Evolutionary conservation across 495 filamentous ascomycete genomes (phyloP), one percentile per base, ranked within the genome.

Genomic region (Trichoderma gamsii): DNA sequence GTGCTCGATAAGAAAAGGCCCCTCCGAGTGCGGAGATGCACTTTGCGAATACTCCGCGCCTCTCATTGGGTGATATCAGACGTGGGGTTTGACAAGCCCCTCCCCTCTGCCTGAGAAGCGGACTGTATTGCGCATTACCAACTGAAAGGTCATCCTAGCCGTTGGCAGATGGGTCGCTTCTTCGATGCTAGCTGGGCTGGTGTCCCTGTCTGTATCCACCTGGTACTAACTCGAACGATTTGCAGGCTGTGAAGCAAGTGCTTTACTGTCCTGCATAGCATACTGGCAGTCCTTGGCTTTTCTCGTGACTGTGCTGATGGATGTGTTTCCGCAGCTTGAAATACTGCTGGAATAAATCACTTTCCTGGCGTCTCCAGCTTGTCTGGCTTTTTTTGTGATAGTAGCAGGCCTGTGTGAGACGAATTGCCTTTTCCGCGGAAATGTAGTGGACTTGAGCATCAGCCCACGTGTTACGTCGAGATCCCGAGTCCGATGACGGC

Each of bases 1-100:
- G 46, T n/a, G 16, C n/a, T 61, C 25, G 56, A 61, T 61, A 61
- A 18, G 23, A 32, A 32, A 7, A 23, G 25, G 25, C 56, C 11
- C 12, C 56, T 61, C 56, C 56, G 56, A 61, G 35, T 23, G 56
- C 56, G 56, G 56, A 61, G 56, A 61, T 61, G 56, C 56, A 27
- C 16, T 61, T 61, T 61, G 29, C 25, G 56, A 23, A 12, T 61
- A 61, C 29, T 61, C 25, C 25, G 23, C 16, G 56, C 12, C 27
- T 27, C 56, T 32, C 56, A 61, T 61, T 61, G 56, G 56, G 29
- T 32, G 56, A 23, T 32, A 18, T 6, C 23, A 8, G 11, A 18
- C 56, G 29, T 12, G 56, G 56, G 27, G 9, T 7, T 27, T 5
- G 5, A 12, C 27, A 12, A 61, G 27, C 25, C 56, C 56, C 56